Percentiles rank a stretch among this genome's conserved stretches.
These are phyloP conservation scores for Penicillium paxilli DNA, from an alignment of 495 filamentous ascomycete genomes.

Conservation along the genomic window DNA sequence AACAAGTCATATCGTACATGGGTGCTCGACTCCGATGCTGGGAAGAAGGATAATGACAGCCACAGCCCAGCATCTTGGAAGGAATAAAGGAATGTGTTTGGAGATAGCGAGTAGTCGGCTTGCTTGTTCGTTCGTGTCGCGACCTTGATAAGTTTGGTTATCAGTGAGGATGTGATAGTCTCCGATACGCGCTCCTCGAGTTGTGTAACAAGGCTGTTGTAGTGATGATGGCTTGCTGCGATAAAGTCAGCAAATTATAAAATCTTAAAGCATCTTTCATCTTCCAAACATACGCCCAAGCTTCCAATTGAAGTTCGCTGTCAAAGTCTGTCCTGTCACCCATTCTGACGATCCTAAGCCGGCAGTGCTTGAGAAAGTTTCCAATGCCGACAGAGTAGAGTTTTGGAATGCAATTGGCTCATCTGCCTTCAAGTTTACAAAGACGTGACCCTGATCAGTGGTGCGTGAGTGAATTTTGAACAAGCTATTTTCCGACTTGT, in stretches of 20 bases:
- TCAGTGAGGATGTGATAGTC: not conserved
- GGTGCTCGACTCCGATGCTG: slow-evolving; percentile 19
- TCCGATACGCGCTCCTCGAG: slow-evolving; percentile 9
- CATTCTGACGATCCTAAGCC: slow-evolving; percentile 20
- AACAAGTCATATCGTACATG: slow-evolving; percentile 25
- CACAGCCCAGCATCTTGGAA: slow-evolving; percentile 14
- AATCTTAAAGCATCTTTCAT: not conserved
- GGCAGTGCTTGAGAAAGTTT: slow-evolving; percentile 11
- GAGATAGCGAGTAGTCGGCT: slow-evolving; percentile 11
- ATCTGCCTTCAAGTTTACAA: slow-evolving; percentile 43
- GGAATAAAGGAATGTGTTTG: slow-evolving; percentile 14
- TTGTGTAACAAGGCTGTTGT: not conserved
- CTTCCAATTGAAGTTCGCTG: slow-evolving; percentile 51
- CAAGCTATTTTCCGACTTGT: slow-evolving; percentile 51
- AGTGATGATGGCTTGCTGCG: slow-evolving; percentile 7
- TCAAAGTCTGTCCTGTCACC: slow-evolving; percentile 35
- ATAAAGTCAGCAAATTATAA: not conserved
- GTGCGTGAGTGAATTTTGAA: slow-evolving; percentile 43
- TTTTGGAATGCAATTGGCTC: slow-evolving; percentile 13
- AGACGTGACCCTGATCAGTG: slow-evolving; percentile 35
- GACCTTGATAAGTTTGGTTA: slow-evolving; percentile 2
- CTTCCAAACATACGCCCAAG: slow-evolving; percentile 19
- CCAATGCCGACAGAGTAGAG: not conserved
- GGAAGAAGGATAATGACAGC: slow-evolving; percentile 17
- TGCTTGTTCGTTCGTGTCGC: not conserved